Percentiles rank a stretch among this genome's conserved stretches.
phyloP scores from a whole-genome alignment of 2,329 filamentous ascomycete species.

The Xylaria digitata region DNA sequence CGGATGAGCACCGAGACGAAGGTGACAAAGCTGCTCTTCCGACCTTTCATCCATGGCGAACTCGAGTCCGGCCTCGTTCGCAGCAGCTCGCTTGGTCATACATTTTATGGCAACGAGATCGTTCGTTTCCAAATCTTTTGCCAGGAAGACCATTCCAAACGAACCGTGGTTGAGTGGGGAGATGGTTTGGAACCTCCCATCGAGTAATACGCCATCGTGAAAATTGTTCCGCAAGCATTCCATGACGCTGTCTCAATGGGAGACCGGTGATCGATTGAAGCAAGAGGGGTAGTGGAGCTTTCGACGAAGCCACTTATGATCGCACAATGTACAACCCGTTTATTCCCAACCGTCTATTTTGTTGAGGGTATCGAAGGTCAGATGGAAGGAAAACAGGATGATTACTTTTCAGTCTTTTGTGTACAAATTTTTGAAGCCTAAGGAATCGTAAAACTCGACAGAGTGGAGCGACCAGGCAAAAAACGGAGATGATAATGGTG shows the following conservation, averaged over 20 bases:
- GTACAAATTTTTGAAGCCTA: constrained; percentile 42
- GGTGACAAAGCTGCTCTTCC: constrained; percentile 83
- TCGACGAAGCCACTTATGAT: constrained; percentile 44
- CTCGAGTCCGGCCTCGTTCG: constrained; percentile 68
- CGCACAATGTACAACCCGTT: constrained; percentile 46
- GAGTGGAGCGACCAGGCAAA: constrained; percentile 35
- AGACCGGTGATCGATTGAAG: constrained; percentile 52
- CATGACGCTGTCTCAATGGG: constrained; percentile 64
- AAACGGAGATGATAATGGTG: constrained; percentile 24
- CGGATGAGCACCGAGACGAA: constrained; percentile 79
- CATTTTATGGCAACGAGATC: constrained; percentile 95
- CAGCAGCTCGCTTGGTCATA: constrained; percentile 81
- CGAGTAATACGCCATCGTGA: constrained; percentile 80
- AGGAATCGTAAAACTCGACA: constrained; percentile 39
- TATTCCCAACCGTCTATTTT: constrained; percentile 47
- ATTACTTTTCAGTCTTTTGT: constrained; percentile 47
- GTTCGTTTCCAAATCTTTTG: constrained; percentile 80
- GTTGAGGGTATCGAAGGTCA: constrained; percentile 42
- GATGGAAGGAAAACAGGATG: constrained; percentile 39
- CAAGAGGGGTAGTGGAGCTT: constrained; percentile 42
- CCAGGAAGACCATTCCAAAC: constrained; percentile 98
- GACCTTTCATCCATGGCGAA: constrained; percentile 84
- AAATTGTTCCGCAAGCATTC: constrained; percentile 90
- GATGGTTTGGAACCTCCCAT: constrained; percentile 90
- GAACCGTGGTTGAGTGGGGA: constrained; percentile 98